Percentiles rank a stretch among this genome's conserved stretches.
Evolutionary conservation across 1,139 yeast genomes (phyloP).

Genomic region (Hyphopichia wangnamkhiaoensis): DNA sequence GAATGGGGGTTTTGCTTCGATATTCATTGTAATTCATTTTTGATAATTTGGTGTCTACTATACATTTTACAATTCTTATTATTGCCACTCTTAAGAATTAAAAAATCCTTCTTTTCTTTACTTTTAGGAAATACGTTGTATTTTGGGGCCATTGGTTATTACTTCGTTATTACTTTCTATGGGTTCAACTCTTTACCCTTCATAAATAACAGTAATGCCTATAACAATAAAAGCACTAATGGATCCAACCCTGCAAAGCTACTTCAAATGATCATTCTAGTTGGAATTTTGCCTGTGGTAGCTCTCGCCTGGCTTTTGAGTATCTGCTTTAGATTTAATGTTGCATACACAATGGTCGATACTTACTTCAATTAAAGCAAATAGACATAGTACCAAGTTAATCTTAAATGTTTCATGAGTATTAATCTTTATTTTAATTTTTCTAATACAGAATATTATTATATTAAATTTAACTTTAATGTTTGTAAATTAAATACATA

Average conservation of each 20-base stretch:
- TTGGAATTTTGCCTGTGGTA: slow-evolving; percentile 53
- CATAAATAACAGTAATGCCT: slow-evolving; percentile 57
- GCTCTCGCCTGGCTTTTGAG: slow-evolving; percentile 57
- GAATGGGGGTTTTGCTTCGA: slow-evolving; percentile 97
- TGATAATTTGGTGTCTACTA: slow-evolving; percentile 75
- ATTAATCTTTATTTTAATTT: too few relatives aligned
- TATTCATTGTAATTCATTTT: slow-evolving; percentile 85
- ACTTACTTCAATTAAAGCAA: slow-evolving; percentile 59
- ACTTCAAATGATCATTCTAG: slow-evolving; percentile 40
- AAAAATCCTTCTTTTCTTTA: slow-evolving; percentile 60
- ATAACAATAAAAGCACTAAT: slow-evolving; percentile 26
- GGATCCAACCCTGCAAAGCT: slow-evolving; percentile 48
- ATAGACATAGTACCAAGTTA: too few relatives aligned
- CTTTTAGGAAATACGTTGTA: slow-evolving; percentile 79
- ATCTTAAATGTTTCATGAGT: too few relatives aligned
- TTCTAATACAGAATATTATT: too few relatives aligned
- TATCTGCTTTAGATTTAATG: slow-evolving; percentile 66
- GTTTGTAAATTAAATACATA: too few relatives aligned
- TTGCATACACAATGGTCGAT: slow-evolving; percentile 68
- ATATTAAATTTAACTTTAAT: too few relatives aligned
- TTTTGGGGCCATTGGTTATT: slow-evolving; percentile 69
- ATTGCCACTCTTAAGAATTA: slow-evolving; percentile 67
- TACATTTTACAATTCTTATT: slow-evolving; percentile 77
- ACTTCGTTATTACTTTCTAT: slow-evolving; percentile 77
- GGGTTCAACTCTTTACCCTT: slow-evolving; percentile 88